A percentile compares a stretch with the other conserved stretches of the same genome.
These are phyloP conservation scores for Verbena officinalis DNA, from an alignment of 257 asterid species.

Conservation along the genomic window DNA sequence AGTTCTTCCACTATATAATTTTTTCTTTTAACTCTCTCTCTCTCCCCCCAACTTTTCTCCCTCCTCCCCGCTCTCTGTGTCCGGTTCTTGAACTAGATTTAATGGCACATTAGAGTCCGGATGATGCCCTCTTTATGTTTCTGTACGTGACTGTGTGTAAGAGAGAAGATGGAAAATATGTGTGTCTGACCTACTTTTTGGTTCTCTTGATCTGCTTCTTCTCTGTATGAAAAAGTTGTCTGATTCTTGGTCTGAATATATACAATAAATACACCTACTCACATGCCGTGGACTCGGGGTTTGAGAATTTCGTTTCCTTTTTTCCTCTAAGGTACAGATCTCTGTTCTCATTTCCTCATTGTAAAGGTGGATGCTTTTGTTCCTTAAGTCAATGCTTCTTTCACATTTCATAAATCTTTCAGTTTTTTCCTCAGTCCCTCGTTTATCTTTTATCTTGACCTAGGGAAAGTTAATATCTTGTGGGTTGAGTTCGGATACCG, in stretches of 20 bases:
- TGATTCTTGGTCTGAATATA: constrained; percentile 26
- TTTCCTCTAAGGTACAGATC: constrained; percentile 35
- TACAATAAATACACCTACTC: constrained; percentile 11
- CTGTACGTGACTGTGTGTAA: neutral
- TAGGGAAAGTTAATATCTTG: constrained; percentile 10
- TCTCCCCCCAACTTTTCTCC: neutral
- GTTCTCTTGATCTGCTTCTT: constrained; percentile 37
- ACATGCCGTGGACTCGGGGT: constrained; percentile 21
- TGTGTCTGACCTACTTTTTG: neutral
- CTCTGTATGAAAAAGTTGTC: constrained; percentile 17
- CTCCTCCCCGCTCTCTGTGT: constrained; percentile 27
- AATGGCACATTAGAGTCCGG: constrained; percentile 26
- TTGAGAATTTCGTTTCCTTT: constrained; percentile 9
- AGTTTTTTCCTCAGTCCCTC: neutral
- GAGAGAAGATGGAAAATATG: constrained; percentile 4
- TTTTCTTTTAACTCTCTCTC: constrained; percentile 5
- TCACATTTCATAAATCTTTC: constrained; percentile 18
- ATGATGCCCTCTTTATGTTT: constrained; percentile 22
- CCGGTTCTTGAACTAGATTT: constrained; percentile 32
- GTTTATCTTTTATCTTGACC: neutral
- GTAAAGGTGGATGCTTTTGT: constrained; percentile 19
- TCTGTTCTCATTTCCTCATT: constrained; percentile 25
- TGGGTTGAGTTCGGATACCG: constrained; percentile 24
- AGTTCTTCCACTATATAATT: constrained; percentile 22
- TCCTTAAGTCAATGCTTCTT: constrained; percentile 37